Evolutionary conservation across 495 filamentous ascomycete genomes (phyloP).

Genomic region (Diplogelasinospora grovesii): DNA sequence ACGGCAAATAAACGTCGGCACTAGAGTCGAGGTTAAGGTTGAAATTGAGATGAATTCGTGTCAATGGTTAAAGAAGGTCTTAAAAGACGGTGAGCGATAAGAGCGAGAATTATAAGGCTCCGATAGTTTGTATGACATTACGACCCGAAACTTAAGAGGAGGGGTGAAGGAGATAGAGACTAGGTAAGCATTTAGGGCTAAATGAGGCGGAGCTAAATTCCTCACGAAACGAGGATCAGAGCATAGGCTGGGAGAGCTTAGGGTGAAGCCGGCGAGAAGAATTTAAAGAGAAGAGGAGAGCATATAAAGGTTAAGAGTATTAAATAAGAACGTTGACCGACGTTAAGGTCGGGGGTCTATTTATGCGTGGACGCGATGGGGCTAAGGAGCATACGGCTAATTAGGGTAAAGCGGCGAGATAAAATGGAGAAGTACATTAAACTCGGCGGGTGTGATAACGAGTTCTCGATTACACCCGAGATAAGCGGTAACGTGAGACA

Average conservation of each 20-base stretch:
- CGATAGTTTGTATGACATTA: neutral
- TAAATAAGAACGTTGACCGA: constrained; percentile 1
- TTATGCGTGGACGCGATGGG: constrained; percentile 1
- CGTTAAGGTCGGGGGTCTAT: constrained; percentile 4
- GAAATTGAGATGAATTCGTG: constrained; percentile 1
- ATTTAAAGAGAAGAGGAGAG: constrained; percentile 4
- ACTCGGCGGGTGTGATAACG: constrained; percentile 6
- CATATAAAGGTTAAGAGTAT: constrained; percentile 1
- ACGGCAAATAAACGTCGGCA: neutral
- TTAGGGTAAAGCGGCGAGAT: constrained; percentile 3
- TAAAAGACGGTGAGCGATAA: neutral
- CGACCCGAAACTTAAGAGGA: neutral
- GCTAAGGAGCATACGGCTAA: neutral
- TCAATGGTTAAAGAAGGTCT: too few species aligned
- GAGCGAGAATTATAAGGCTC: neutral
- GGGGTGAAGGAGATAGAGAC: neutral
- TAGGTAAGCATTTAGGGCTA: constrained; percentile 1
- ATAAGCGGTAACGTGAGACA: too few species aligned
- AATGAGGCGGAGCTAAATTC: neutral
- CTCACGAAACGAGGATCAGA: too few species aligned
- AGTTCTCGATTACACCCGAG: neutral
- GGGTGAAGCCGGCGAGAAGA: too few species aligned
- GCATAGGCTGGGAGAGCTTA: too few species aligned
- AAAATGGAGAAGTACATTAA: constrained; percentile 1
- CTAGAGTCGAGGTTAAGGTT: neutral